Conservation (phyloP, 768 basidiomycete species). For the Gyrodon lividus region DNA sequence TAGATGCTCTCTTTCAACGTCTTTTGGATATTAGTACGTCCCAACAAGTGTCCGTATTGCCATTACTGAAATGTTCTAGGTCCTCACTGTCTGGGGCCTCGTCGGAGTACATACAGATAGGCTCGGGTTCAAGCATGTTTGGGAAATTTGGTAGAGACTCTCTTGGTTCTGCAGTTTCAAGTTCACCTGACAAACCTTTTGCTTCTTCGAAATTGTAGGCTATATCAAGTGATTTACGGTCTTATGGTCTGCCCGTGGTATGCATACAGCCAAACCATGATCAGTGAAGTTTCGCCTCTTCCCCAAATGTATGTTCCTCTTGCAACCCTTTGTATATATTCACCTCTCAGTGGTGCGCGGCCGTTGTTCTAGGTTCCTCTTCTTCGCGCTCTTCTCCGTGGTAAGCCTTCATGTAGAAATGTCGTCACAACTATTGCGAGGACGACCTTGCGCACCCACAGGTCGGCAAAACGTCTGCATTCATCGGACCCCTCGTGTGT, state of each 20-base stretch:
- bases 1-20: constrained; percentile 74
- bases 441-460: constrained; percentile 18
- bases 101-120: constrained; percentile 72
- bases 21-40: constrained; percentile 64
- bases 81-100: constrained; percentile 72
- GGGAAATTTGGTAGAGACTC: constrained; percentile 65
- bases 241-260: constrained; percentile 80
- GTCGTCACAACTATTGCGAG: background rate
- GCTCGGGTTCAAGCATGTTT: constrained; percentile 80
- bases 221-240: constrained; percentile 70
- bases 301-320: constrained; percentile 58
- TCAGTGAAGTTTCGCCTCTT: constrained; percentile 71
- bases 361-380: constrained; percentile 52
- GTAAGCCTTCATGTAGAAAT: constrained; percentile 32
- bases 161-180: background rate
- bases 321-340: background rate
- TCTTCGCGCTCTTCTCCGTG: constrained; percentile 74
- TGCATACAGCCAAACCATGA: constrained; percentile 82
- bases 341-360: background rate
- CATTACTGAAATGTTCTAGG: constrained; percentile 31
- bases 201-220: constrained; percentile 35
- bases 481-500: constrained; percentile 74
- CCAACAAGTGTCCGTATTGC: background rate
- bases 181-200: background rate
- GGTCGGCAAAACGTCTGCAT: constrained; percentile 75